Evolutionary conservation across 2,329 filamentous ascomycete genomes (phyloP).

Genomic region (Stemphylium beticola): DNA sequence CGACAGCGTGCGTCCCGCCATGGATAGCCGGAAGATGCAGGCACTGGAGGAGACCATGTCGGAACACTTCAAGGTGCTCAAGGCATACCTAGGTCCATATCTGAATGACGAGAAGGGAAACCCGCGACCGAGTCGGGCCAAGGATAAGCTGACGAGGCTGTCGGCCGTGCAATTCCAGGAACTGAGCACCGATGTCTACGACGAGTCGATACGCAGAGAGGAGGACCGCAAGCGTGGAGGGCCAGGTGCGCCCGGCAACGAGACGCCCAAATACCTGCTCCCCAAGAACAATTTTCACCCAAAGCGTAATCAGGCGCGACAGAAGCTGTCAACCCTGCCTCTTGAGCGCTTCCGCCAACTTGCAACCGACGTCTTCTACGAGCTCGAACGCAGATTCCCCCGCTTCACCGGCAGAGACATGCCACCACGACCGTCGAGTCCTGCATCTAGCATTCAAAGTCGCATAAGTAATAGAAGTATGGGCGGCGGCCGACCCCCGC

Average conservation of each 20-base stretch:
- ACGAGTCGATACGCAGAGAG: slow-evolving; percentile 89
- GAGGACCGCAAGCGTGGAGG: slow-evolving; percentile 59
- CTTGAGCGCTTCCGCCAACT: slow-evolving; percentile 87
- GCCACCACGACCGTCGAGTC: slow-evolving; percentile 69
- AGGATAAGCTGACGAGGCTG: slow-evolving; percentile 90
- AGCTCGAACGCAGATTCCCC: slow-evolving; percentile 89
- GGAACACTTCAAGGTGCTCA: slow-evolving; percentile 83
- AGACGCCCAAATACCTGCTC: slow-evolving; percentile 67
- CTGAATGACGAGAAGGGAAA: slow-evolving; percentile 77
- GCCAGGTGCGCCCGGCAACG: slow-evolving; percentile 55
- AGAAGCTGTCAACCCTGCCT: slow-evolving; percentile 89
- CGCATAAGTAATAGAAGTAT: slow-evolving; percentile 61
- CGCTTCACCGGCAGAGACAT: slow-evolving; percentile 75
- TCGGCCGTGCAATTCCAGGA: slow-evolving; percentile 95
- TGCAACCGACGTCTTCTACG: slow-evolving; percentile 94
- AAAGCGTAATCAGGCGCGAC: slow-evolving; percentile 96
- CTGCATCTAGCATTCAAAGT: slow-evolving; percentile 63
- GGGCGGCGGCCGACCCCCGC: slow-evolving; percentile 48
- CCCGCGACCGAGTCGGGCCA: slow-evolving; percentile 81
- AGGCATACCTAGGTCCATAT: slow-evolving; percentile 73
- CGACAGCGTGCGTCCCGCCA: slow-evolving; percentile 55
- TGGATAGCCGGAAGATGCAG: slow-evolving; percentile 64
- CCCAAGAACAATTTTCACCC: slow-evolving; percentile 93
- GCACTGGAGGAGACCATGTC: slow-evolving; percentile 72
- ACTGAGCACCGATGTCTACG: slow-evolving; percentile 95